Evolutionary conservation across 164 flowering plant species (phyloP).

Genomic region (Macadamia tetraphylla): DNA sequence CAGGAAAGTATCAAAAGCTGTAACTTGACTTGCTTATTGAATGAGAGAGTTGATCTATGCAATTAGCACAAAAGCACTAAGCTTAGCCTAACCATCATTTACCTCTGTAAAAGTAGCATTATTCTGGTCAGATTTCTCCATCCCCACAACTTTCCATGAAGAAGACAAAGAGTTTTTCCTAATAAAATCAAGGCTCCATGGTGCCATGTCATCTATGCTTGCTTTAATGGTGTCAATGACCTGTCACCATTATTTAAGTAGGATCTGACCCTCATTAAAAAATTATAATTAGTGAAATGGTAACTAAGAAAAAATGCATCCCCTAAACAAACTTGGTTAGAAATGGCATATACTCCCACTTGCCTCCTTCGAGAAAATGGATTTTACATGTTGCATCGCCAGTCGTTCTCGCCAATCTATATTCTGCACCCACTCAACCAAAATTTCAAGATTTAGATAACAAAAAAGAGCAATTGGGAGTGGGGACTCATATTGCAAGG

Average conservation of each 20-base stretch:
- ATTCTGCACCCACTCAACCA: conserved; percentile 36
- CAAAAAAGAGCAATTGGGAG: conserved; percentile 1
- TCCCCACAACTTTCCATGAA: conserved; percentile 69
- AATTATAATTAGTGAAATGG: background rate
- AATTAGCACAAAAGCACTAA: background rate
- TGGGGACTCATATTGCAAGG: background rate
- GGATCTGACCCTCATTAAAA: background rate
- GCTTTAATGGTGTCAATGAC: conserved; percentile 63
- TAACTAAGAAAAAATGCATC: background rate
- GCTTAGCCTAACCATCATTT: background rate
- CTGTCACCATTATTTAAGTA: conserved; percentile 22
- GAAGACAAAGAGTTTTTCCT: conserved; percentile 56
- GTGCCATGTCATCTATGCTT: conserved; percentile 61
- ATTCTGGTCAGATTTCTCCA: conserved; percentile 29
- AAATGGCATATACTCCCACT: conserved; percentile 12
- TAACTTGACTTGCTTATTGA: conserved; percentile 1
- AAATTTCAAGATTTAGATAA: background rate
- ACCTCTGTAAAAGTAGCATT: conserved; percentile 39
- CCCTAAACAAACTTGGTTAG: background rate
- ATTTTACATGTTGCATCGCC: conserved; percentile 55
- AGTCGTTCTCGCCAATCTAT: conserved; percentile 69
- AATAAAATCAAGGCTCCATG: conserved; percentile 70
- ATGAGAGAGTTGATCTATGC: background rate
- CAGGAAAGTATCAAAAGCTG: conserved; percentile 9
- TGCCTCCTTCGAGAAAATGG: conserved; percentile 78